Evolutionary conservation across 179 eudicot species (phyloP), one percentile per base, ranked within the genome.

Genomic region (Silene coronaria): DNA sequence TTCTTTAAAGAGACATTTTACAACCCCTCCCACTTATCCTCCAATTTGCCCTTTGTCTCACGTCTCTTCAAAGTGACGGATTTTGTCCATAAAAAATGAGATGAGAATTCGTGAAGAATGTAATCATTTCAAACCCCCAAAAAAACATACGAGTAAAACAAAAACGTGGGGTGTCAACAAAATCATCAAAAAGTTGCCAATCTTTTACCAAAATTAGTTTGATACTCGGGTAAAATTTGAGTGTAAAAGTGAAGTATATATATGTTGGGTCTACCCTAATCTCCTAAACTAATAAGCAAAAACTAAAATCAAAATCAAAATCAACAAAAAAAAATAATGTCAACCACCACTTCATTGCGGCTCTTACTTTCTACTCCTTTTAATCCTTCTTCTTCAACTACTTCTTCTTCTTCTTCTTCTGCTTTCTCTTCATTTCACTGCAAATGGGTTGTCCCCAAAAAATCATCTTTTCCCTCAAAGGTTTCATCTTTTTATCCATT

Each of bases 301-400:
- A 69, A 69, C 5, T 4, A 12, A 42, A 45, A 46, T 46, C 21
- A 69, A 69, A 69, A 3, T 0, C 21, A 27, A 14, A 10, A n/a
- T n/a, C n/a, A n/a, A n/a, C n/a, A n/a, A n/a, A 6, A 55, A 24
- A 34, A 27, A 79, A 74, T 36, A 65, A 73, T 82, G 84, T 71
- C 80, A 79, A 82, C 79, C 79, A 75, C 77, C 74, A 46, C 77
- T 64, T 82, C 84, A 46, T 78, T 82, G 82, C 71, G 75, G 77
- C 80, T 82, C 62, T 36, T 82, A 45, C 48, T 81, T 63, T 82
- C 85, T 62, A 61, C 84, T 36, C 74, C 79, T 42, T 36, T 78
- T 66, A 75, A 75, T 57, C 76, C 79, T n/a, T 59, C 74, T 46
- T 68, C 77, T 67, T 76, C 74, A n/a, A 30, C 71, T n/a, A 32